Evolutionary conservation across 2,329 filamentous ascomycete genomes (phyloP).

Genomic region (Fusarium sp.): DNA sequence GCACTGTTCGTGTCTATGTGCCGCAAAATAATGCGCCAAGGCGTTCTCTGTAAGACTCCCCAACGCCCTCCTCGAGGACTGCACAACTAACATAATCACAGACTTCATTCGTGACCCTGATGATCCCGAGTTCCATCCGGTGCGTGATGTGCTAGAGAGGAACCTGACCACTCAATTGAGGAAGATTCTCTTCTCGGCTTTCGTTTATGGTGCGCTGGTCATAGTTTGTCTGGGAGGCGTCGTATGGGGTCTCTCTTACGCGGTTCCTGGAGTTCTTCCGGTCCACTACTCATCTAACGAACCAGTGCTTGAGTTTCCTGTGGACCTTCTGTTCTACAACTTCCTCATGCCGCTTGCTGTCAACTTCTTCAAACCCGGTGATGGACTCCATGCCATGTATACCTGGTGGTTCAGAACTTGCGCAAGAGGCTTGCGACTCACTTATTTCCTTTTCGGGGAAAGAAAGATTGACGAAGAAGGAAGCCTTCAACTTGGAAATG

Average conservation of each 20-base stretch:
- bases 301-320: conserved; percentile 91
- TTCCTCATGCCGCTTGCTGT: conserved; percentile 92
- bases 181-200: conserved; percentile 95
- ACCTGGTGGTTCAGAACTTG: conserved; percentile 96
- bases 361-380: conserved; percentile 84
- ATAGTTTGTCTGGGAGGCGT: conserved; percentile 94
- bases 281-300: conserved; percentile 95
- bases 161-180: conserved; percentile 91
- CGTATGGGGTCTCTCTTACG: conserved; percentile 85
- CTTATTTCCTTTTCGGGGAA: conserved; percentile 93
- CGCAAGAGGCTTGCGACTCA: conserved; percentile 81
- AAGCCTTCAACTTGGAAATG: conserved; percentile 60
- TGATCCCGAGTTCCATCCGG: conserved; percentile 97
- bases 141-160: conserved; percentile 94
- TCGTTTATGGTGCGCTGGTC: conserved; percentile 94
- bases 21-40: conserved; percentile 94
- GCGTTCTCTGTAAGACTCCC: conserved; percentile 82
- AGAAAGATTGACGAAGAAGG: conserved; percentile 85
- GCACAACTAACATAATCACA: conserved; percentile 48
- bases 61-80: neutral
- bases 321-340: conserved; percentile 96
- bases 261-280: conserved; percentile 79
- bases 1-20: conserved; percentile 99
- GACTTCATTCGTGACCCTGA: conserved; percentile 98
- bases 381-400: conserved; percentile 86